Conservation (phyloP, 2,329 filamentous ascomycete species). For the Xylaria sp. region DNA sequence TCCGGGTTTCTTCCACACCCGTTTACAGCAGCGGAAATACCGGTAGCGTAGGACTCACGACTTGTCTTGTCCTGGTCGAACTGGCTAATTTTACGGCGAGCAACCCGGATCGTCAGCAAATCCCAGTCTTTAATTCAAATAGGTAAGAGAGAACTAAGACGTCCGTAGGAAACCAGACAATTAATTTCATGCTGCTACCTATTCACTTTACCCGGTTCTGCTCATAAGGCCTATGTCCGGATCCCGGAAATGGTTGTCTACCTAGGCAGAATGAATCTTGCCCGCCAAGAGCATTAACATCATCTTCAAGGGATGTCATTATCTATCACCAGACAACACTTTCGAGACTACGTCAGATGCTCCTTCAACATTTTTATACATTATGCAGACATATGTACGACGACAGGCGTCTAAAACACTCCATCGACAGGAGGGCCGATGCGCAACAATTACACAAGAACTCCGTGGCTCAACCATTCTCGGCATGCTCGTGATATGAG, state of each 20-base stretch:
- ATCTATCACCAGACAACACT: slow-evolving; percentile 4
- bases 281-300: slow-evolving; percentile 13
- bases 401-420: slow-evolving; percentile 19
- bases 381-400: slow-evolving; percentile 35
- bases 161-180: not conserved
- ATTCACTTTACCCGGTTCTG: slow-evolving; percentile 23
- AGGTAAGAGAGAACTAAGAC: slow-evolving; percentile 10
- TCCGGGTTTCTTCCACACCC: not conserved
- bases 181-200: slow-evolving; percentile 13
- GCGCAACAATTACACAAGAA: slow-evolving; percentile 27
- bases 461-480: slow-evolving; percentile 17
- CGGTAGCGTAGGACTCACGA: slow-evolving; percentile 1
- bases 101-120: slow-evolving; percentile 20
- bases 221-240: slow-evolving; percentile 7
- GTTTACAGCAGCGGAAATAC: not conserved
- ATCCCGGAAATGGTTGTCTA: slow-evolving; percentile 15
- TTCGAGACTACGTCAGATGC: slow-evolving; percentile 1
- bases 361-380: slow-evolving; percentile 26
- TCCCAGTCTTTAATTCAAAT: slow-evolving; percentile 20
- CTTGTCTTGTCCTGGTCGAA: not conserved
- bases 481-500: slow-evolving; percentile 11
- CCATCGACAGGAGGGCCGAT: not conserved
- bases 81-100: slow-evolving; percentile 20
- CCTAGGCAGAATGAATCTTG: slow-evolving; percentile 6
- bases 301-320: not conserved